Conservation (phyloP, 805 yeast genomes). For the Ogataea siamensis region DNA sequence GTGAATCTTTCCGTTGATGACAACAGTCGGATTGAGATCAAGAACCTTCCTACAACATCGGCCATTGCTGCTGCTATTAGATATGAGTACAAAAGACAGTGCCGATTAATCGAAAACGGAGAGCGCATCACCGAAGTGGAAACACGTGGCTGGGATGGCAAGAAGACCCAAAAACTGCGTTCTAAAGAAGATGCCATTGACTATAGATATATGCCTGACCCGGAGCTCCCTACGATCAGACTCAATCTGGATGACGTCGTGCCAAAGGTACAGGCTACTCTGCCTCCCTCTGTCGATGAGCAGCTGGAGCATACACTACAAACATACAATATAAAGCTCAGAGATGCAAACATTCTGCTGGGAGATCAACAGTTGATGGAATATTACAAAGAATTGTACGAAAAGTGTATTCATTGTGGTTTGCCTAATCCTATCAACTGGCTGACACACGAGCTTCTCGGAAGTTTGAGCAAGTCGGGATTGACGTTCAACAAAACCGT, state of each 20-base stretch:
- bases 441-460: slow-evolving; percentile 79
- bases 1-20: slow-evolving; percentile 83
- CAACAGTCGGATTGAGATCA: slow-evolving; percentile 79
- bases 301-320: slow-evolving; percentile 44
- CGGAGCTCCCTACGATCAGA: slow-evolving; percentile 67
- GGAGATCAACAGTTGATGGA: slow-evolving; percentile 46
- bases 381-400: slow-evolving; percentile 51
- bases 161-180: slow-evolving; percentile 62
- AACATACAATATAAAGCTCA: slow-evolving; percentile 59
- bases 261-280: slow-evolving; percentile 35
- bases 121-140: slow-evolving; percentile 39
- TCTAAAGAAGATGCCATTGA: slow-evolving; percentile 80
- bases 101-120: slow-evolving; percentile 41
- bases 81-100: slow-evolving; percentile 73
- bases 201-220: slow-evolving; percentile 92
- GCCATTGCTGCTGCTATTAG: slow-evolving; percentile 76
- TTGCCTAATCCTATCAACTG: slow-evolving; percentile 59
- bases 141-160: slow-evolving; percentile 93
- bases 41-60: slow-evolving; percentile 81
- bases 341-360: slow-evolving; percentile 73
- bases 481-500: slow-evolving; percentile 32
- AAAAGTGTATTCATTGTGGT: slow-evolving; percentile 32
- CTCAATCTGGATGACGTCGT: slow-evolving; percentile 44
- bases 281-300: slow-evolving; percentile 66
- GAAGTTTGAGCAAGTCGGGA: slow-evolving; percentile 57